phyloP scores from a whole-genome alignment of 768 basidiomycete species.

The Sarcodon sp. region DNA sequence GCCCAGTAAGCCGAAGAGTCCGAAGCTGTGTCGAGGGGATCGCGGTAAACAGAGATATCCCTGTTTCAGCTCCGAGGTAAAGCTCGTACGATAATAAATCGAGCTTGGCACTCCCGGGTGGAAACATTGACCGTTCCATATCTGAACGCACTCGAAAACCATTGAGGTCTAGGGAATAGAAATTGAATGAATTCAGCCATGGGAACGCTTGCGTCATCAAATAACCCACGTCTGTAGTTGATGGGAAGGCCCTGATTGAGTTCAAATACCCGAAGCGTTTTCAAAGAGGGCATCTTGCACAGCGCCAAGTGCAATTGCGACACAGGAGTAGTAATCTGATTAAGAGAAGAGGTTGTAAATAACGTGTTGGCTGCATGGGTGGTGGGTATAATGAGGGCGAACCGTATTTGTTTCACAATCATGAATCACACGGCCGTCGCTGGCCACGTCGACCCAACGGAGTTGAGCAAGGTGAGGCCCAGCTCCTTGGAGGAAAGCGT shows the following conservation, averaged over 20 bases:
- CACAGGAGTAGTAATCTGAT: slow-evolving; percentile 11
- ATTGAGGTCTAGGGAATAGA: not conserved
- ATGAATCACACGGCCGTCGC: slow-evolving; percentile 22
- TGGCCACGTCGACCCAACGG: slow-evolving; percentile 23
- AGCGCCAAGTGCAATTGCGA: slow-evolving; percentile 20
- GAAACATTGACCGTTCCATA: slow-evolving; percentile 27
- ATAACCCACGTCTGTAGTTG: slow-evolving; percentile 5
- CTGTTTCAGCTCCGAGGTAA: slow-evolving; percentile 17
- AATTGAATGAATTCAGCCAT: not conserved
- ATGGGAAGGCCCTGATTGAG: slow-evolving; percentile 13
- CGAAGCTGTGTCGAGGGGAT: slow-evolving; percentile 13
- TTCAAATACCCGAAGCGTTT: slow-evolving; percentile 21
- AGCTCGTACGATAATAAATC: slow-evolving; percentile 19
- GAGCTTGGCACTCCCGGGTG: slow-evolving; percentile 5
- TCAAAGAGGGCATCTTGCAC: slow-evolving; percentile 14
- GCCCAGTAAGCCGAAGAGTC: slow-evolving; percentile 23
- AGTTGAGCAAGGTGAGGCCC: slow-evolving; percentile 13
- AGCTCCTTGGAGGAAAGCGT: slow-evolving; percentile 12
- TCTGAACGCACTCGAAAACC: slow-evolving; percentile 8
- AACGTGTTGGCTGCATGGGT: not conserved
- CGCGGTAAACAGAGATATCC: slow-evolving; percentile 16
- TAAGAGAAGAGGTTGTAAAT: not conserved
- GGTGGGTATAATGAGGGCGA: not conserved
- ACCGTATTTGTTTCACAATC: slow-evolving; percentile 5
- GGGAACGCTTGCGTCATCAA: not conserved